Conservation (phyloP, 257 asterid genomes). For the Scutellaria baicalensis region DNA sequence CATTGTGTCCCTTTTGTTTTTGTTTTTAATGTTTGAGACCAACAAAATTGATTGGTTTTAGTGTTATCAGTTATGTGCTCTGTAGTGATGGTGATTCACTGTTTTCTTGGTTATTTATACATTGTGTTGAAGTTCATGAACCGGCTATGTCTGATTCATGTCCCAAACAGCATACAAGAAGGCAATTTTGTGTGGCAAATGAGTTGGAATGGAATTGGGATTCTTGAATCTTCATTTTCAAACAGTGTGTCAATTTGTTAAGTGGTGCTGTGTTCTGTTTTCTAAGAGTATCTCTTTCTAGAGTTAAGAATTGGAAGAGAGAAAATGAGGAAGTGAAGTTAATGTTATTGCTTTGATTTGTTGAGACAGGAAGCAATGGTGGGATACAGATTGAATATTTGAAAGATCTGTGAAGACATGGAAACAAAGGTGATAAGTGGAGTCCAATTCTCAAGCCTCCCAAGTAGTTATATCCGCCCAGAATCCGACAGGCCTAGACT, state of each 20-base stretch:
- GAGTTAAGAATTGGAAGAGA: background rate
- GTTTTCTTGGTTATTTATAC: background rate
- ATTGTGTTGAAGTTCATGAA: background rate
- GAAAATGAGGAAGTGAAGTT: background rate
- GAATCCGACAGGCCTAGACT: slow-evolving; percentile 46
- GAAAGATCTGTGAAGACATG: slow-evolving; percentile 21
- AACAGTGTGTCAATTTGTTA: background rate
- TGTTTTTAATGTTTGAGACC: background rate
- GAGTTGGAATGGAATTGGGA: background rate
- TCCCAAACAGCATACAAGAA: background rate
- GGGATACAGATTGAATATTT: background rate
- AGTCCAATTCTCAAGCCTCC: slow-evolving; percentile 34
- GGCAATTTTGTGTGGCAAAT: background rate
- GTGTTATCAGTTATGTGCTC: background rate
- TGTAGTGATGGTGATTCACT: background rate
- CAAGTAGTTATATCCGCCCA: slow-evolving; percentile 39
- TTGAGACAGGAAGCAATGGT: slow-evolving; percentile 11
- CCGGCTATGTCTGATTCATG: background rate
- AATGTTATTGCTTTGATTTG: background rate
- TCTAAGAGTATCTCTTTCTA: background rate
- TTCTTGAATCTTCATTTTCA: background rate
- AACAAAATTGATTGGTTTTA: background rate
- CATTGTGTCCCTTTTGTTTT: background rate
- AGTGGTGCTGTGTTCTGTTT: background rate
- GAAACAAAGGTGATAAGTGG: slow-evolving; percentile 48